Percentiles rank a stretch among this genome's conserved stretches.
These are phyloP conservation scores for Cucurbita pepo DNA, from an alignment of 306 rosid genomes.

Conservation along the genomic window DNA sequence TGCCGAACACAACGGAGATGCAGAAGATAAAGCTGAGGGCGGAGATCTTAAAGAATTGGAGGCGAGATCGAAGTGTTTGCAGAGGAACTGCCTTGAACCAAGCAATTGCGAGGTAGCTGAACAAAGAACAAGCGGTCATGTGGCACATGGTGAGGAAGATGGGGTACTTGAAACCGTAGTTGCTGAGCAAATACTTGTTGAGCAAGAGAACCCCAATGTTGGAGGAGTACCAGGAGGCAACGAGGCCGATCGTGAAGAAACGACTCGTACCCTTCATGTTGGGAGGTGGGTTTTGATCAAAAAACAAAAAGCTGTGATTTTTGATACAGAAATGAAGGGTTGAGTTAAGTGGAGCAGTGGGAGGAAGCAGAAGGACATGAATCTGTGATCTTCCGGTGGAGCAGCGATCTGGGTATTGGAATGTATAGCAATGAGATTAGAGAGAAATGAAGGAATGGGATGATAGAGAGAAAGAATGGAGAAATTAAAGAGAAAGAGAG, in stretches of 20 bases:
- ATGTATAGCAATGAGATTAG: neutral
- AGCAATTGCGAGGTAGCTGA: conserved; percentile 14
- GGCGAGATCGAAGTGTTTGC: conserved; percentile 6
- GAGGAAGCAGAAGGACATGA: neutral
- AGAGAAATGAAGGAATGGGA: too few relatives aligned
- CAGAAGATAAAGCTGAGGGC: conserved; percentile 14
- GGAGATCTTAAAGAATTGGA: conserved; percentile 16
- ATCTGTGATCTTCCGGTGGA: neutral
- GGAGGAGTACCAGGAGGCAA: conserved; percentile 10
- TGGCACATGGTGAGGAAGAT: conserved; percentile 17
- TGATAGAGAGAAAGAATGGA: neutral
- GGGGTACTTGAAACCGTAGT: conserved; percentile 15
- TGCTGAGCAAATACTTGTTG: conserved; percentile 13
- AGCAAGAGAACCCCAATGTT: conserved; percentile 16
- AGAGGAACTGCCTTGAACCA: conserved; percentile 10
- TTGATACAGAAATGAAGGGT: neutral
- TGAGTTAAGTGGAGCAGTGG: neutral
- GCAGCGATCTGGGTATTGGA: neutral
- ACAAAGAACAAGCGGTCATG: conserved; percentile 13
- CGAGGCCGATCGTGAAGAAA: conserved; percentile 11
- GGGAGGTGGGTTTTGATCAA: neutral
- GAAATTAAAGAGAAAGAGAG: neutral
- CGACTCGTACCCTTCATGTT: conserved; percentile 8
- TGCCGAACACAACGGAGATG: conserved; percentile 15
- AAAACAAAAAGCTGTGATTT: neutral